Evolutionary conservation across 768 basidiomycete species (phyloP), one percentile per base, ranked within the genome.

Genomic region (Gyrodon lividus): DNA sequence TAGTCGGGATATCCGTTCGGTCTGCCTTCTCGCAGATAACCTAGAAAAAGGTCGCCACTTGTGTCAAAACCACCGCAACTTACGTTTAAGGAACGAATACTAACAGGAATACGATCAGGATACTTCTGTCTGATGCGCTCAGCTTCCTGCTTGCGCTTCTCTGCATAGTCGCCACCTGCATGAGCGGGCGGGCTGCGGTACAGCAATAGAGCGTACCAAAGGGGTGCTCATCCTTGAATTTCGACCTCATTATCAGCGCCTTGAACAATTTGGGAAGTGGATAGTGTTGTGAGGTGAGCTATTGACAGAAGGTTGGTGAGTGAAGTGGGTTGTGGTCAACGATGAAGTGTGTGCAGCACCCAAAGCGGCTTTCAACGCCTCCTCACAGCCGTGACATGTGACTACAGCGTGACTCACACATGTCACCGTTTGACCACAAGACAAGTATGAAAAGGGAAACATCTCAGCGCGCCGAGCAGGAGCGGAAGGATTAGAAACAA

Each of bases 11-110:
- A 75, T 99, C 97, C 49, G 94, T 95, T 64, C 89, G 83, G 77
- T 98, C 95, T 44, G 93, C 95, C 77, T 97, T 98, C 82, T 99
- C 97, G 74, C 97, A 99, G 73, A 99, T 99, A 51, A 99, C 96
- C 95, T 98, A 60, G 35, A 52, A 50, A 44, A 34, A 49, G 40
- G 43, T 30, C 31, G 49, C 39, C 26, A 28, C 57, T 54, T 46
- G 33, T 43, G 38, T 54, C 14, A 58, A 58, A 42, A 56, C 54
- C 46, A 40, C 37, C 28, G 39, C 16, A 42, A 57, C 46, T 43
- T 43, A 28, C 19, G 40, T 46, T 34, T 31, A 13, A 55, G 28
- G 20, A 42, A 44, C 23, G 20, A 28, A 41, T 55, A 58, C 92
- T 61, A 54, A 98, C 96, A 35, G 96, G 96, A 68, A 98, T 98